Percentiles rank a stretch among this genome's conserved stretches.
Conservation (phyloP, 106 monocot genomes). For the Xerophyta viscosa region DNA sequence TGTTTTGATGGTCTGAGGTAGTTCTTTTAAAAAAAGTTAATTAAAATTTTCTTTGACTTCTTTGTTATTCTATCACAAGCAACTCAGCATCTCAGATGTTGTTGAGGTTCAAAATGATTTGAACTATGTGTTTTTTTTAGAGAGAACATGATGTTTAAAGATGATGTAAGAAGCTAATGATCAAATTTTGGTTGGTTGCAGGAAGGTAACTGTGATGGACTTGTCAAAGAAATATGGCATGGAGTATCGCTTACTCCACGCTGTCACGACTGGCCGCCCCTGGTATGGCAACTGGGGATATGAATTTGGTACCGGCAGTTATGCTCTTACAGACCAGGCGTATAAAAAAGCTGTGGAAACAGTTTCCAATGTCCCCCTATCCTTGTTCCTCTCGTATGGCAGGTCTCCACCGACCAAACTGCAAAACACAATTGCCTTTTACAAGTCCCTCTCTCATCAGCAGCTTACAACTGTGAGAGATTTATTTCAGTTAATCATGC, state of each 20-base stretch:
- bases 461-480: conserved; percentile 48
- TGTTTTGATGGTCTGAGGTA: too few relatives aligned
- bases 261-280: conserved; percentile 39
- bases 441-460: conserved; percentile 38
- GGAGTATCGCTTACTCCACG: conserved; percentile 63
- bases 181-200: conserved; percentile 7
- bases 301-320: conserved; percentile 61
- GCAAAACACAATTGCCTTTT: conserved; percentile 50
- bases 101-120: too few relatives aligned
- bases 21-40: too few relatives aligned
- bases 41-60: too few relatives aligned
- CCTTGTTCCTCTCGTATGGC: conserved; percentile 33
- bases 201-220: conserved; percentile 89
- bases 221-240: conserved; percentile 67
- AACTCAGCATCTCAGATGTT: too few relatives aligned
- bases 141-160: too few relatives aligned
- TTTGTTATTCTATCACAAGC: too few relatives aligned
- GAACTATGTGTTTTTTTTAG: too few relatives aligned
- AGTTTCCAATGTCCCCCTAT: conserved; percentile 39
- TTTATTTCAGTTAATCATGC: conserved; percentile 19
- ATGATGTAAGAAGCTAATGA: too few relatives aligned
- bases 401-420: conserved; percentile 21
- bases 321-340: conserved; percentile 31
- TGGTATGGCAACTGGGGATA: conserved; percentile 94
- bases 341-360: conserved; percentile 42